Conservation (phyloP, 1,139 yeast species). For the Lizanozyma gosingica region DNA sequence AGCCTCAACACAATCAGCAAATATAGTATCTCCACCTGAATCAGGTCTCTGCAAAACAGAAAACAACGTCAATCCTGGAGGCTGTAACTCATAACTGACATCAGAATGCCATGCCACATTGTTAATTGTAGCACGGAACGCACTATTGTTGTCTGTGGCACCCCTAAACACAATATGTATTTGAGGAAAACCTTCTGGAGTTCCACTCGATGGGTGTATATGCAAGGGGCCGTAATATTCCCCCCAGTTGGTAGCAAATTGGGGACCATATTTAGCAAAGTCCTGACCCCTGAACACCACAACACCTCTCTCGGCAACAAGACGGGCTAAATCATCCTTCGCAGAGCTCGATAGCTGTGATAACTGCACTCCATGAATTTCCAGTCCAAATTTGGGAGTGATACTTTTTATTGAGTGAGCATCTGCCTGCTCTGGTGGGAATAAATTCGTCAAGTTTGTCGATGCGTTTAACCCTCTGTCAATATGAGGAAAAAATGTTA, state of each 20-base stretch:
- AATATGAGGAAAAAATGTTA: conserved; percentile 19
- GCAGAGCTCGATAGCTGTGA: conserved; percentile 17
- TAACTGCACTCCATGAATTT: conserved; percentile 18
- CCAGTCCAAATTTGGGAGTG: conserved; percentile 21
- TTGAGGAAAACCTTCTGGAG: conserved; percentile 24
- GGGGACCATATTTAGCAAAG: conserved; percentile 20
- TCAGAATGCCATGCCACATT: conserved; percentile 80
- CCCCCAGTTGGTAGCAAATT: conserved; percentile 18
- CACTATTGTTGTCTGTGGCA: too few species aligned
- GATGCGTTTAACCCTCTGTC: conserved; percentile 26
- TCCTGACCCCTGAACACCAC: conserved; percentile 25
- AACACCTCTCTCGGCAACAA: conserved; percentile 25
- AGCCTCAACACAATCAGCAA: conserved; percentile 57
- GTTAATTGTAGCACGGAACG: too few species aligned
- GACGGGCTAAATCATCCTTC: conserved; percentile 23
- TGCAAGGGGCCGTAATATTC: conserved; percentile 24
- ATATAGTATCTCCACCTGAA: conserved; percentile 69
- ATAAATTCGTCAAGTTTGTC: conserved; percentile 15
- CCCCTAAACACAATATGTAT: conserved; percentile 24
- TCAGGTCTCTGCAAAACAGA: conserved; percentile 54
- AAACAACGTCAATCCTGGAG: conserved; percentile 60
- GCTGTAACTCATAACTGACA: conserved; percentile 61
- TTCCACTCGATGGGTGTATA: conserved; percentile 26
- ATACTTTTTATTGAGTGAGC: conserved; percentile 7
- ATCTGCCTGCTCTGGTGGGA: too few species aligned